Base-by-base conservation (phyloP, 345 rosid species). In the Ceriops tagal region DNA sequence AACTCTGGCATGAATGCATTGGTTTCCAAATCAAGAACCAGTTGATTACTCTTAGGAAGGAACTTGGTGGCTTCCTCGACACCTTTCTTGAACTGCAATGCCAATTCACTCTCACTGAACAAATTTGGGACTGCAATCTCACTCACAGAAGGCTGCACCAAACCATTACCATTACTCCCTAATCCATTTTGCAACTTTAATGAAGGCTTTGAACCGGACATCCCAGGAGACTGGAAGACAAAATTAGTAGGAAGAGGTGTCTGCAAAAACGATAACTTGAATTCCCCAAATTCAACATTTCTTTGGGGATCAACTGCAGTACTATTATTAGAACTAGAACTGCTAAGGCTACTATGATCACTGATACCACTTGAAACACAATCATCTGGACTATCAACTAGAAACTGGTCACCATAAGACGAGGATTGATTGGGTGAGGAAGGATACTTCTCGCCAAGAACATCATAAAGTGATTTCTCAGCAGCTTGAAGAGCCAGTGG, bases 11-110 rank as follows among this genome's bases (percentile, higher is more conserved):
- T 26, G 20, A 43, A 35, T 39, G 0, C 22, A 46, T 26, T 70
- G 11, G 34, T 52, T 53, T 86, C 87, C 19, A 70, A 74, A 67
- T 80, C 78, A 15, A 80, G 61, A 52, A 76, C 58, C 68, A 89
- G 79, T 58, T 81, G 81, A 73, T 77, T 80, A 59, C 73, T 75
- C 65, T 78, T 79, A 6, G 96, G 98, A 78, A 93, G 91, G 69
- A 93, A 89, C 86, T 81, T 93, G 58, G 83, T 85, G 67, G 97
- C 98, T 86, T 91, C 98, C 75, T 88, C 97, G 53, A 89, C 32
- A 9, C 97, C 98, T 76, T 66, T 90, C 67, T 84, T 83, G 70
- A 91, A 91, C 78, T 86, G 97, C 79, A 84, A 57, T 22, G 82
- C 73, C 16, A 89, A 85, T 5, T 91, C 89, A 19, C 70, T 51